Base-by-base conservation (phyloP, 2,329 filamentous ascomycete species). In the Metarhizium anisopliae region DNA sequence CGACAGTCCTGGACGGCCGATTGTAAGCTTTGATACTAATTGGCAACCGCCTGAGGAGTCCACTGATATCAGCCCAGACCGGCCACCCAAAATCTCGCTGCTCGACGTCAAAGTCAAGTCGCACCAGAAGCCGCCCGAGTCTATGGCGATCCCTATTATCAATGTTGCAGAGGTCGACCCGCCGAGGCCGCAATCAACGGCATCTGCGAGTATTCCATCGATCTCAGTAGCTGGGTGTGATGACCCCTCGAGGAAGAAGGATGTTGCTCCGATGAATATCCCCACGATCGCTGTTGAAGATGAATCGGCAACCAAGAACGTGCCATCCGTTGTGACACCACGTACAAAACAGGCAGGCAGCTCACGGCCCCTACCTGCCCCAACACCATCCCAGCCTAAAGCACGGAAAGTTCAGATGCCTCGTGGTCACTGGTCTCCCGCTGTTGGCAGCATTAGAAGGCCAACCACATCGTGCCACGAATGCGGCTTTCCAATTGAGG, bases 1-100 rank as follows among this genome's bases (percentile, higher is more conserved):
- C 75, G 88, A 96, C 74, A 88, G 82, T 67, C 87, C 89, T 64
- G 90, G 90, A 64, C 85, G 93, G 68, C 93, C 93, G 60, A 97
- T 97, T 77, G 93, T 97, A 79, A 97, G 93, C 80, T 97, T 97
- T 79, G 83, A 95, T 73, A 82, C 82, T 66, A 82, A 87, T 68
- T 96, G 90, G 85, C 87, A 84, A 77, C 81, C 84, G 67, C 82
- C 81, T 68, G 84, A 88, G 69, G 77, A 81, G 77, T 77, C 77
- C 72, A 79, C 87, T 79, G 86, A 90, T 83, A 73, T 82, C 75
- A 87, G 62, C 66, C 68, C 70, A 74, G 71, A 79, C 61, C 65
- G 63, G 63, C 63, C 66, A 60, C 58, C 57, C 62, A 63, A 64
- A 65, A 61, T 67, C 65, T 55, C 58, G 29, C 20, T 56, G 43